phyloP scores from a whole-genome alignment of 345 rosid species.

The Lumnitzera littorea region DNA sequence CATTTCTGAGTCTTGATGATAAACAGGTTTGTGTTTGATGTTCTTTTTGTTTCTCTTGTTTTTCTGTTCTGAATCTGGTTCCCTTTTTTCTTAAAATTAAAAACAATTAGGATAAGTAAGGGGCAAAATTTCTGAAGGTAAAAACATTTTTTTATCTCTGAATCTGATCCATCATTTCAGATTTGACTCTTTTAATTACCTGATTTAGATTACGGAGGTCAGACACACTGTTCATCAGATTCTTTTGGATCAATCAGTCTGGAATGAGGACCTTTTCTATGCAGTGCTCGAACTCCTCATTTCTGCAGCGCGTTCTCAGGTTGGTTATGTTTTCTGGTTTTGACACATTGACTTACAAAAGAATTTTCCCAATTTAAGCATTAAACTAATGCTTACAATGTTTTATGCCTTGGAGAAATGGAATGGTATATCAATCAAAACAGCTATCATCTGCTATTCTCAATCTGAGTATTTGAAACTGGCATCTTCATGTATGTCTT shows the following conservation, averaged over 20 bases:
- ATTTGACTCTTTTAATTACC: slow-evolving; percentile 4
- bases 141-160: neutral
- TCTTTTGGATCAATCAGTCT: slow-evolving; percentile 34
- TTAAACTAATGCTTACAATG: no score
- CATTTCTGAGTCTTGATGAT: slow-evolving; percentile 63
- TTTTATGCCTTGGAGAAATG: no score
- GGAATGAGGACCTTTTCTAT: slow-evolving; percentile 55
- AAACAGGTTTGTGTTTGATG: slow-evolving; percentile 52
- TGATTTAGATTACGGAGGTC: slow-evolving; percentile 49
- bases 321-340: slow-evolving; percentile 6
- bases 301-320: slow-evolving; percentile 76
- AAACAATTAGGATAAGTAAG: neutral
- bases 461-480: no score
- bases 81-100: slow-evolving; percentile 4
- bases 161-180: neutral
- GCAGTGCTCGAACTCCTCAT: slow-evolving; percentile 53
- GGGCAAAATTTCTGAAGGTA: neutral
- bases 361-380: no score
- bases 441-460: no score
- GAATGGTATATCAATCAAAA: no score
- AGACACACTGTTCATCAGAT: slow-evolving; percentile 34
- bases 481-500: no score
- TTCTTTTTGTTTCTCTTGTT: slow-evolving; percentile 3
- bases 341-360: no score
- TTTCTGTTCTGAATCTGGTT: neutral